Evolutionary conservation across 1,284 basidiomycete species (phyloP), one percentile per base, ranked within the genome.

Genomic region (Gymnopus androsaceus): DNA sequence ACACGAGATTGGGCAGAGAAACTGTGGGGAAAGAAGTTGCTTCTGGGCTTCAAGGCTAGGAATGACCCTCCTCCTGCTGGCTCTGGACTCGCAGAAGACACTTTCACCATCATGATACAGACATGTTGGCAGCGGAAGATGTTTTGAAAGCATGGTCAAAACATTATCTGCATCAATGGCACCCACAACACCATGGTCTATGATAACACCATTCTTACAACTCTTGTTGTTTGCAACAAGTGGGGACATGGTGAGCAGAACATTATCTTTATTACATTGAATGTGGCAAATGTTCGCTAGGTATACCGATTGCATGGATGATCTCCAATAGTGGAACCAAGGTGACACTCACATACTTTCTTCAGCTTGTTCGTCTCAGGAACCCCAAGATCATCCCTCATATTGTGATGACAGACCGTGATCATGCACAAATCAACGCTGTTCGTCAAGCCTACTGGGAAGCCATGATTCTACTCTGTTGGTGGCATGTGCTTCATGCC

Each of bases 241-340:
- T n/a, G n/a, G n/a, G n/a, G n/a, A n/a, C n/a, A n/a, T n/a, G n/a
- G n/a, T n/a, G n/a, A n/a, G n/a, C n/a, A 58, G 15, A 54, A 56
- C 27, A 53, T 59, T 17, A 53, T 46, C 12, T 59, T 64, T 6
- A 59, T 59, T 17, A 64, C 23, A 34, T 64, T 8, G 57, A 54
- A 11, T 54, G 62, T 3, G 63, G 63, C 47, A 37, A 49, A 2
- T 58, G 59, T 53, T 64, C 61, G 3, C 63, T 63, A 41, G 63
- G 66, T 42, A 66, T 63, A 51, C 64, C 67, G 1, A 38, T 55
- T 25, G 61, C 66, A 1, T 67, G 61, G 63, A 64, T 67, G 59
- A 44, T 67, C 19, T 42, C 63, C 0, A 63, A 63, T 12, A 59
- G 64, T 45, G 62, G 56, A 1, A 56, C 46, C 15, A 51, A 57